phyloP scores from a whole-genome alignment of 2,329 filamentous ascomycete species.

The Penicillium sp. region DNA sequence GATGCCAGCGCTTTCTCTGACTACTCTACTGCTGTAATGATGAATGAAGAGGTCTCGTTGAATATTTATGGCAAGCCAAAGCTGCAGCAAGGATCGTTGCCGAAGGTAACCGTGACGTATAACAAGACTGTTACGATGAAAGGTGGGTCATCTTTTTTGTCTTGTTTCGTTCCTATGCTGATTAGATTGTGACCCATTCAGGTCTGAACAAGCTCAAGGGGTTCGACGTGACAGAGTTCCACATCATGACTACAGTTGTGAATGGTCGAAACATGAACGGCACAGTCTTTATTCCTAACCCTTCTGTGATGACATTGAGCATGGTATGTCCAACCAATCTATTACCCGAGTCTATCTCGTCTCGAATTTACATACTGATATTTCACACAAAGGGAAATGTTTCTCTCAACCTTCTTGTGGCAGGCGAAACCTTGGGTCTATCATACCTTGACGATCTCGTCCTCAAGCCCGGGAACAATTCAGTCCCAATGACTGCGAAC shows the following conservation, averaged over 20 bases:
- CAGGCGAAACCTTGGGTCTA: conserved; percentile 50
- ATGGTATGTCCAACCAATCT: conserved; percentile 36
- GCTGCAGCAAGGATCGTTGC: conserved; percentile 53
- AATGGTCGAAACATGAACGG: conserved; percentile 57
- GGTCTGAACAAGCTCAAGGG: conserved; percentile 59
- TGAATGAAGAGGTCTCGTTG: conserved; percentile 50
- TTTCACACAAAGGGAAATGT: conserved; percentile 50
- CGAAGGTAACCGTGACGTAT: conserved; percentile 53
- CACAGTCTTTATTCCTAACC: conserved; percentile 59
- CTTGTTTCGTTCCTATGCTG: neutral
- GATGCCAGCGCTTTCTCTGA: conserved; percentile 48
- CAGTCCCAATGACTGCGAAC: conserved; percentile 49
- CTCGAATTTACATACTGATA: neutral
- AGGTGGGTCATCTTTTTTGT: conserved; percentile 41
- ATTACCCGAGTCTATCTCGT: no score
- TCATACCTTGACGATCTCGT: conserved; percentile 52
- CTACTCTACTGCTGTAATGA: conserved; percentile 52
- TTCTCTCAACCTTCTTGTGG: conserved; percentile 53
- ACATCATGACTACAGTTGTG: conserved; percentile 41
- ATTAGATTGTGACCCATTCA: conserved; percentile 24
- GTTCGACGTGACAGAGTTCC: conserved; percentile 51
- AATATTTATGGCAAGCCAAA: conserved; percentile 53
- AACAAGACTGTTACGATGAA: conserved; percentile 59
- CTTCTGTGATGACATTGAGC: conserved; percentile 56
- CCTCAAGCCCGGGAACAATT: conserved; percentile 56